Conservation (phyloP, 1,284 basidiomycete species). For the Malassezia equina region DNA sequence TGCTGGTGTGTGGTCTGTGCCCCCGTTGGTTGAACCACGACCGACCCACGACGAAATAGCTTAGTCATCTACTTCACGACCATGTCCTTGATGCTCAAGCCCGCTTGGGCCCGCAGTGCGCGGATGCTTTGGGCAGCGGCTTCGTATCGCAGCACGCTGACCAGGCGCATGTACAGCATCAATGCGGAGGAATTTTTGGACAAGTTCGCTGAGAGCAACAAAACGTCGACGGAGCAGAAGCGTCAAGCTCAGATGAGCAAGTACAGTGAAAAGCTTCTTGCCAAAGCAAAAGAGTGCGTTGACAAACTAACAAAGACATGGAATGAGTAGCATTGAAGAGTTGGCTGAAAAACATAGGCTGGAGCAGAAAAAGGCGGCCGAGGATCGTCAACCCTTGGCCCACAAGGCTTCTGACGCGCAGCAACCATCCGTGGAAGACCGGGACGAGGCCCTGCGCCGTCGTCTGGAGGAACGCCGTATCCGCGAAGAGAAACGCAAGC, state of each 20-base stretch:
- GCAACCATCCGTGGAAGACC: neutral
- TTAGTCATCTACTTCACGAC: neutral
- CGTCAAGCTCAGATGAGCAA: conserved; percentile 31
- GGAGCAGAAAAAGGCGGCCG: conserved; percentile 22
- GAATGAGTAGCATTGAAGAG: conserved; percentile 26
- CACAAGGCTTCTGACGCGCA: neutral
- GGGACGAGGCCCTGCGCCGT: conserved; percentile 10
- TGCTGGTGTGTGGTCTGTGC: neutral
- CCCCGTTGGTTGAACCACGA: neutral
- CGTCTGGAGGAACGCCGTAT: neutral
- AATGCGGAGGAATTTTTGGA: conserved; percentile 3
- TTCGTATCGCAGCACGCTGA: neutral
- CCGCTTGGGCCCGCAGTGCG: neutral
- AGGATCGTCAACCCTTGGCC: conserved; percentile 17
- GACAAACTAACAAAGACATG: conserved; percentile 8
- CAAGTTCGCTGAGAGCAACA: neutral
- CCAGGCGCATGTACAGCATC: neutral
- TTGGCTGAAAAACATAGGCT: conserved; percentile 24
- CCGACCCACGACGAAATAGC: neutral
- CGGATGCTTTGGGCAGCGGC: neutral
- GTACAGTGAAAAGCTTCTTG: conserved; percentile 34
- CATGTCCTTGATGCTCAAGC: neutral
- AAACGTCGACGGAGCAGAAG: conserved; percentile 18
- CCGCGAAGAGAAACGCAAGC: conserved; percentile 3
- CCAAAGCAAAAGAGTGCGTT: conserved; percentile 29